Percentiles rank a stretch among this genome's conserved stretches.
Evolutionary conservation across 306 rosid species (phyloP).

Genomic region (Glycine tomentella): DNA sequence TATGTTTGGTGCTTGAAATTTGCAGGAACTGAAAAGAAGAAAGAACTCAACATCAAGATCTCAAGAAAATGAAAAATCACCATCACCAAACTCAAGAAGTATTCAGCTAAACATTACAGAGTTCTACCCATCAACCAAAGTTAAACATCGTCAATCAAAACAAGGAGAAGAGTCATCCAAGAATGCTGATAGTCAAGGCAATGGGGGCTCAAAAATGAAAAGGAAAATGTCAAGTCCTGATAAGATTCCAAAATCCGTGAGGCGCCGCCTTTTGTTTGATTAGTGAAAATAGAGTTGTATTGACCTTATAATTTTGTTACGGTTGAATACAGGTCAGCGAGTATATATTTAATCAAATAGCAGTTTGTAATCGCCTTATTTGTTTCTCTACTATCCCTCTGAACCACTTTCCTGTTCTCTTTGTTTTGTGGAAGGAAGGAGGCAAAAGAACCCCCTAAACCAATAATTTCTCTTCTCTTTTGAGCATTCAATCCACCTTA

Average conservation of each 20-base stretch:
- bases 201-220: constrained; percentile 49
- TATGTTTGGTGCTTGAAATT: constrained; percentile 39
- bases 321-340: not conserved
- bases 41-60: constrained; percentile 50
- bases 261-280: constrained; percentile 88
- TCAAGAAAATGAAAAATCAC: constrained; percentile 50
- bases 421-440: no score
- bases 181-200: constrained; percentile 38
- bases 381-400: no score
- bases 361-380: no score
- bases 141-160: constrained; percentile 43
- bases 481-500: no score
- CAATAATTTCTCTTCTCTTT: no score
- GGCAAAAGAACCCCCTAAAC: no score
- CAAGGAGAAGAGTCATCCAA: constrained; percentile 53
- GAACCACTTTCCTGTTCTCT: no score
- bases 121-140: constrained; percentile 74
- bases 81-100: constrained; percentile 53
- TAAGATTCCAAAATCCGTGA: constrained; percentile 70
- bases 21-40: constrained; percentile 67
- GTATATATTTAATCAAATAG: not conserved
- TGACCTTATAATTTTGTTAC: no score
- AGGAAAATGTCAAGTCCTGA: constrained; percentile 57
- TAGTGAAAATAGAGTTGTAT: constrained; percentile 46
- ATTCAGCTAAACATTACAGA: constrained; percentile 72